A percentile compares a stretch with the other conserved stretches of the same genome.
Evolutionary conservation across 768 basidiomycete genomes (phyloP).

Genomic region (Nidularia sp.): DNA sequence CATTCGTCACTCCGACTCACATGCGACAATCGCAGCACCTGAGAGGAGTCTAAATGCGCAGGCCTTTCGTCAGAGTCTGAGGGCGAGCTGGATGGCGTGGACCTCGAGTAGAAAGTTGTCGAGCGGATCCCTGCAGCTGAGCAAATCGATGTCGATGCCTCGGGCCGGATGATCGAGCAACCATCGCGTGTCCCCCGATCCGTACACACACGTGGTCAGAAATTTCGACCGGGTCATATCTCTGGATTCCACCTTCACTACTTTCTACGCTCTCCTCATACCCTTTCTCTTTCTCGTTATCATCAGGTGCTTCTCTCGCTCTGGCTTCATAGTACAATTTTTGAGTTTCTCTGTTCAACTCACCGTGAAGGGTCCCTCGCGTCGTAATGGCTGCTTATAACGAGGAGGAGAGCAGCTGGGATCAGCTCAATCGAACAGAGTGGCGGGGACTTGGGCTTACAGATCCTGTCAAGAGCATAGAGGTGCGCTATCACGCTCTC

Average conservation of each 20-base stretch:
- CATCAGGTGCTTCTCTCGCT: background rate
- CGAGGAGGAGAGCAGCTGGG: conserved; percentile 49
- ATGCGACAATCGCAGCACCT: too few relatives aligned
- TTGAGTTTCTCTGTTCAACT: too few relatives aligned
- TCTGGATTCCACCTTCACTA: background rate
- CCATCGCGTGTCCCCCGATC: too few relatives aligned
- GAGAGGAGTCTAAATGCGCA: too few relatives aligned
- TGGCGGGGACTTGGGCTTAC: conserved; percentile 81
- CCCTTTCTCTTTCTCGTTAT: background rate
- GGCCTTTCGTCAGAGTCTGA: too few relatives aligned
- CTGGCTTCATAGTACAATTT: background rate
- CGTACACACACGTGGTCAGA: background rate
- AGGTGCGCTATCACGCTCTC: conserved; percentile 48
- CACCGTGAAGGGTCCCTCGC: background rate
- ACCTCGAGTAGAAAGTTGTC: too few relatives aligned
- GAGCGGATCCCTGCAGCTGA: too few relatives aligned
- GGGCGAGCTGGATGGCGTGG: too few relatives aligned
- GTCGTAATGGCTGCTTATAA: background rate
- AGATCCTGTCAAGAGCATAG: conserved; percentile 86
- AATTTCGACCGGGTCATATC: background rate
- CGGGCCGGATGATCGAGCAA: too few relatives aligned
- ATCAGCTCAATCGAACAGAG: conserved; percentile 44
- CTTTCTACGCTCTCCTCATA: background rate
- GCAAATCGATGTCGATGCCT: too few relatives aligned
- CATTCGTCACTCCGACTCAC: too few relatives aligned